Evolutionary conservation across 2,329 filamentous ascomycete genomes (phyloP).

Genomic region (Verticillium alfalfae): DNA sequence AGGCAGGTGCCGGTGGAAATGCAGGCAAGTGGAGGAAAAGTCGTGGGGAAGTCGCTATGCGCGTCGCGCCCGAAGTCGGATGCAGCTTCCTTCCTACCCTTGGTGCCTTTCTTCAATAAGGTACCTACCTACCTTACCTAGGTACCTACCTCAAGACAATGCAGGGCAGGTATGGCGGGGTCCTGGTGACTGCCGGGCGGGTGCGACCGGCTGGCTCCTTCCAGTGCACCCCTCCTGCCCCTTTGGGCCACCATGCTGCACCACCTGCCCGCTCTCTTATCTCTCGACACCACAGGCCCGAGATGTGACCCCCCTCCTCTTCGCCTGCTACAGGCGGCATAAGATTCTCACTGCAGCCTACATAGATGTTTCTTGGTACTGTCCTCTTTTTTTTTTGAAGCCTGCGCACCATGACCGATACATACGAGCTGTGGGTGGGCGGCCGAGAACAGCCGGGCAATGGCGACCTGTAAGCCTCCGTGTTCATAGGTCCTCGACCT

Average conservation of each 20-base stretch:
- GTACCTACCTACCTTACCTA: no score
- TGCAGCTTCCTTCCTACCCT: background rate
- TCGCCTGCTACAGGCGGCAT: background rate
- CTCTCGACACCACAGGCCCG: background rate
- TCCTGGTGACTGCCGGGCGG: background rate
- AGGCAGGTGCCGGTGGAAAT: background rate
- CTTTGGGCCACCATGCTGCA: background rate
- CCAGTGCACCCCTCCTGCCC: conserved; percentile 4
- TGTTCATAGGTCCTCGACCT: background rate
- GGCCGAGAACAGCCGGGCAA: conserved; percentile 23
- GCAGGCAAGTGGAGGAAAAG: background rate
- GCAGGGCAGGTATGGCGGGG: no score
- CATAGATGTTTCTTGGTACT: conserved; percentile 1
- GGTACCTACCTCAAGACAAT: no score
- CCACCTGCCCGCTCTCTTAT: background rate
- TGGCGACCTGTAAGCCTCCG: conserved; percentile 37
- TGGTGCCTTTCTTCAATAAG: no score
- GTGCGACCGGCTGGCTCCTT: conserved; percentile 3
- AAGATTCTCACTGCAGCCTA: background rate
- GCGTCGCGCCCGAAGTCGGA: background rate
- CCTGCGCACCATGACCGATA: conserved; percentile 7
- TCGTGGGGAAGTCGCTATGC: background rate
- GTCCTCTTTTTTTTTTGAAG: background rate
- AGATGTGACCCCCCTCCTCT: background rate
- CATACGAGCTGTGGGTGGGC: conserved; percentile 17